Percentiles rank a stretch among this genome's conserved stretches.
Conservation (phyloP, 78 protist species). For the Dictyostelium citrinum region DNA sequence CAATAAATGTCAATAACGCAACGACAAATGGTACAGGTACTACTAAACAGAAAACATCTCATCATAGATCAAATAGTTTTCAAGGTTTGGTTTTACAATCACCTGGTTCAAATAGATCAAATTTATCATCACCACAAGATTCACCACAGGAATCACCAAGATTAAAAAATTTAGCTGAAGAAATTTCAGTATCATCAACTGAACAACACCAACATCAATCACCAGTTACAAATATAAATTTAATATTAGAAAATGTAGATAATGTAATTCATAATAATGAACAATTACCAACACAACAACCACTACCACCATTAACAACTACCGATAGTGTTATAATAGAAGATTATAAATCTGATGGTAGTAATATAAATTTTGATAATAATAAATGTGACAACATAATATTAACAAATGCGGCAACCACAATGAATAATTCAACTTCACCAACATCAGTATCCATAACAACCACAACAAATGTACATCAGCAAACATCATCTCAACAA, state of each 20-base stretch:
- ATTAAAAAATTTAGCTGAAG: not conserved
- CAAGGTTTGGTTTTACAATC: slow-evolving; percentile 11
- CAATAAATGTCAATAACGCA: not conserved
- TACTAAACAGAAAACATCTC: slow-evolving; percentile 5
- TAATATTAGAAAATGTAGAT: not conserved
- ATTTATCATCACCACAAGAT: slow-evolving; percentile 23
- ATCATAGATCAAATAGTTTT: slow-evolving; percentile 37
- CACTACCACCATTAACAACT: not conserved
- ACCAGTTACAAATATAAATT: not conserved
- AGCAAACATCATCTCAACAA: not conserved
- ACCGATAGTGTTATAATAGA: slow-evolving; percentile 6
- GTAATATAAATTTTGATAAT: not conserved
- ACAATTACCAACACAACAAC: not conserved
- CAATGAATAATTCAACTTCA: not conserved
- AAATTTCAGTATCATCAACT: not conserved
- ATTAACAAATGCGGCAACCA: not conserved
- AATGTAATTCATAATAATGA: not conserved
- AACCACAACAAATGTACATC: not conserved
- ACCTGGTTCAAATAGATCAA: not conserved
- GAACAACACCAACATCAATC: not conserved
- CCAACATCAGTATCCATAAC: not conserved
- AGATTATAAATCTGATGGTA: not conserved
- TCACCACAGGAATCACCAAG: slow-evolving; percentile 51
- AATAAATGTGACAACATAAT: not conserved
- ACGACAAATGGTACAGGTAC: not conserved